Evolutionary conservation across 345 rosid species (phyloP), one percentile per base, ranked within the genome.

Genomic region (Luvunga scandens): DNA sequence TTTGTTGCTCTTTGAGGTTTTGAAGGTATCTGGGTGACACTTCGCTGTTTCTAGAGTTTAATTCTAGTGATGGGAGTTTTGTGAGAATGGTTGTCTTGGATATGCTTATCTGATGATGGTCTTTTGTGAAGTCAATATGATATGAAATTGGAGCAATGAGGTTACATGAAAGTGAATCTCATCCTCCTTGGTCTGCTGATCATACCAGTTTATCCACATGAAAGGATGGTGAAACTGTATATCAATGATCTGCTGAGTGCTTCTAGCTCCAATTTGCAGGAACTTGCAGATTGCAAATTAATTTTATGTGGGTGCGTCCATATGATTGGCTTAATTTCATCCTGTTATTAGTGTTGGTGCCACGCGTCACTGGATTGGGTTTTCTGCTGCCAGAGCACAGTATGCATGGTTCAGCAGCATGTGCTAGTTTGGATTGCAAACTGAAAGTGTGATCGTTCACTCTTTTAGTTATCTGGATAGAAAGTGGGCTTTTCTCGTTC

Each of bases 341-440:
- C 27, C 21, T 25, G 34, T 72, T 45, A 59, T n/a, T 42, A 45
- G 42, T 61, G 18, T 7, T 7, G 39, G 50, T 62, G 69, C 50
- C 59, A n/a, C 34, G 66, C 25, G 36, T 33, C 24, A 38, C 45
- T 69, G 67, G 57, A 25, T 57, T 38, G 18, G 70, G n/a, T 39
- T 55, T 55, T 38, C 67, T 72, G 68, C 69, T 27, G 67, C 36
- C 30, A 61, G 59, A 62, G 42, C 4, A 39, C 48, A 1, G 19
- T 5, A 24, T 25, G n/a, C n/a, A 27, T 39, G 68, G 28, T 61
- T 59, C 45, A 34, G 42, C 39, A 42, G 60, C 65, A 68, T 66
- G 66, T 68, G 30, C 53, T 57, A 60, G 68, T 27, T 57, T 71
- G 77, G 31, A 79, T 50, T 18, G 50, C 78, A 73, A 68, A 67